A percentile compares a stretch with the other conserved stretches of the same genome.
Evolutionary conservation across 2,329 filamentous ascomycete species (phyloP).

Genomic region (Penicillium griseofulvum): DNA sequence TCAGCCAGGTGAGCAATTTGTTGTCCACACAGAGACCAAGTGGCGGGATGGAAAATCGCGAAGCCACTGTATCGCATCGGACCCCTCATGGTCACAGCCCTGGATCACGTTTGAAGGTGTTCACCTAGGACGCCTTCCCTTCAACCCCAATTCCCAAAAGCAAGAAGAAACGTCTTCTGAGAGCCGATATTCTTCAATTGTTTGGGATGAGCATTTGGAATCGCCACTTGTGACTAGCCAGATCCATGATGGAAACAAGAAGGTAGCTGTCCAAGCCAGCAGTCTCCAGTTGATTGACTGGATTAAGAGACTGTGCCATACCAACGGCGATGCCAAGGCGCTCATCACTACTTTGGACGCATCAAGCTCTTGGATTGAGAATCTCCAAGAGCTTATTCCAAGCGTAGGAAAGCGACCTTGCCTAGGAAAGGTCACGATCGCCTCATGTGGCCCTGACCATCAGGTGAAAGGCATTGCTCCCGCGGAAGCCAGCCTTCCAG

Average conservation of each 20-base stretch:
- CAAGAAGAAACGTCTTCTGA: slow-evolving; percentile 1
- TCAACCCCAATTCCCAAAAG: slow-evolving; percentile 14
- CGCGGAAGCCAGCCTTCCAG: neutral
- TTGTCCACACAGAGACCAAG: slow-evolving; percentile 17
- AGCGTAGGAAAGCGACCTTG: slow-evolving; percentile 10
- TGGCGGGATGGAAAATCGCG: slow-evolving; percentile 14
- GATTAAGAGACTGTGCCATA: slow-evolving; percentile 18
- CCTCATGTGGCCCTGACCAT: slow-evolving; percentile 2
- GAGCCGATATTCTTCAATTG: slow-evolving; percentile 14
- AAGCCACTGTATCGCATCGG: slow-evolving; percentile 17
- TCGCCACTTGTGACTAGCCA: slow-evolving; percentile 9
- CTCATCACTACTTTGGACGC: slow-evolving; percentile 5
- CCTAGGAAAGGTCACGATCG: slow-evolving; percentile 10
- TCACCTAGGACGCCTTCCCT: slow-evolving; percentile 19
- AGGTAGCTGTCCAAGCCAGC: neutral
- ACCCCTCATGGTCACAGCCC: slow-evolving; percentile 15
- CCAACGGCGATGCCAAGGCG: slow-evolving; percentile 11
- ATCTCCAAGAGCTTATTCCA: neutral
- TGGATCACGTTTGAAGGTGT: slow-evolving; percentile 21
- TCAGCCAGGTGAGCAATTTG: slow-evolving; percentile 16
- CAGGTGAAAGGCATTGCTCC: neutral
- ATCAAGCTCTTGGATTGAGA: slow-evolving; percentile 4
- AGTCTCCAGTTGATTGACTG: slow-evolving; percentile 13
- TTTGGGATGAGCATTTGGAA: slow-evolving; percentile 19
- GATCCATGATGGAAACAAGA: slow-evolving; percentile 1